Evolutionary conservation across 2,329 filamentous ascomycete genomes (phyloP), one percentile per base, ranked within the genome.

Genomic region (Fusarium phyllophilum): DNA sequence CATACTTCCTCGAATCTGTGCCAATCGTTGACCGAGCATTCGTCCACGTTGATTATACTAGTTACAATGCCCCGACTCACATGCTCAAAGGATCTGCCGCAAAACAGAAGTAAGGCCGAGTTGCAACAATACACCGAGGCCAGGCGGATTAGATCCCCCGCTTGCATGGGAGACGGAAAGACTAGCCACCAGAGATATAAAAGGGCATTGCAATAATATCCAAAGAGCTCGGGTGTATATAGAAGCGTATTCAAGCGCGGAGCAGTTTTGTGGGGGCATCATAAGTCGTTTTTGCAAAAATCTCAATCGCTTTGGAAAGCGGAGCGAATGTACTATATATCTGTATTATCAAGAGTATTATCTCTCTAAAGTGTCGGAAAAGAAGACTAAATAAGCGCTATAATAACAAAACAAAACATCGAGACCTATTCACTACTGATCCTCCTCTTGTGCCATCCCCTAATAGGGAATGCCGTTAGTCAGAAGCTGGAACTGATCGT

Each of bases 401-500:
- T n/a, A 58, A 48, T 39, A 14, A 52, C 31, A 24, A 11, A 15
- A 29, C 26, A 63, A 49, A 49, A 31, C n/a, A n/a, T 61, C 29
- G 34, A 36, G 18, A 45, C 33, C 22, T 34, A 42, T 44, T 36
- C 42, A 46, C 41, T 45, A 41, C 34, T 29, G 38, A 56, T 29
- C 57, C 55, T 58, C 58, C 55, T 73, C 54, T 48, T 49, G 26
- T 62, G 26, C 20, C 38, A 45, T 48, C 26, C 51, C 54, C 78
- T 88, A 97, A 81, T 97, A 98, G 39, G 96, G 96, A 82, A 99
- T 99, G 12, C 96, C 96, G 81, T 99, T 98, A 38, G 96, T 98
- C 84, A 98, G 85, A 79, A 98, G 86, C 86, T 99, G 96, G 87
- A 98, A 99, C 82, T 97, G 94, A 84, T 99, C 97, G 82, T 99